Conservation (phyloP, 106 monocot species). For the Vanilla planifolia region DNA sequence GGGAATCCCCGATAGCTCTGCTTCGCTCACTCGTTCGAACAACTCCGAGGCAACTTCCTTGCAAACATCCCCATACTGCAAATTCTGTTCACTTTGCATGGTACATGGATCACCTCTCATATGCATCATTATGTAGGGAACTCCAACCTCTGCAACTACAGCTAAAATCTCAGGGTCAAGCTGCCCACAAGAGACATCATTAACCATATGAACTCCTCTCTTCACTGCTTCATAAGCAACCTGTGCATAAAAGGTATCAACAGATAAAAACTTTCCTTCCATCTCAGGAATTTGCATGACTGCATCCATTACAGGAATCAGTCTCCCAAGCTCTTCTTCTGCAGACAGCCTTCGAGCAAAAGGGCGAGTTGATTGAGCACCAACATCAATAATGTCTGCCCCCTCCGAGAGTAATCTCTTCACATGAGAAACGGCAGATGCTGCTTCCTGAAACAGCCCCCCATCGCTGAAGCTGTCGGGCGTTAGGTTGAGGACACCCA, state of each 20-base stretch:
- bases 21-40: constrained; percentile 37
- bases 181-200: constrained; percentile 83
- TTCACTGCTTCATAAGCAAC: constrained; percentile 76
- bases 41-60: constrained; percentile 63
- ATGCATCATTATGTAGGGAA: constrained; percentile 78
- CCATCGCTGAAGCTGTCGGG: constrained; percentile 98
- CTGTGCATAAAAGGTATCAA: constrained; percentile 84
- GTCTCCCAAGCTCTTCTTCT: constrained; percentile 61
- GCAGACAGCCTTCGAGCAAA: constrained; percentile 48
- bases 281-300: constrained; percentile 55
- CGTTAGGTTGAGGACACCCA: constrained; percentile 90
- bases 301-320: constrained; percentile 74
- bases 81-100: constrained; percentile 65
- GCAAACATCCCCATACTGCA: constrained; percentile 67
- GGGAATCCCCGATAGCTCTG: constrained; percentile 73
- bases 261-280: constrained; percentile 68
- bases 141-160: constrained; percentile 45
- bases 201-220: constrained; percentile 79
- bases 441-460: constrained; percentile 54
- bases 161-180: constrained; percentile 62
- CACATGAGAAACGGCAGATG: constrained; percentile 57
- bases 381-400: constrained; percentile 87
- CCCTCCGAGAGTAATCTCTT: constrained; percentile 64
- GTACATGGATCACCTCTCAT: constrained; percentile 93
- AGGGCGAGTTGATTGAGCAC: constrained; percentile 91